Evolutionary conservation across 2,329 filamentous ascomycete species (phyloP).

Genomic region (Pestalotiopsis sp.): DNA sequence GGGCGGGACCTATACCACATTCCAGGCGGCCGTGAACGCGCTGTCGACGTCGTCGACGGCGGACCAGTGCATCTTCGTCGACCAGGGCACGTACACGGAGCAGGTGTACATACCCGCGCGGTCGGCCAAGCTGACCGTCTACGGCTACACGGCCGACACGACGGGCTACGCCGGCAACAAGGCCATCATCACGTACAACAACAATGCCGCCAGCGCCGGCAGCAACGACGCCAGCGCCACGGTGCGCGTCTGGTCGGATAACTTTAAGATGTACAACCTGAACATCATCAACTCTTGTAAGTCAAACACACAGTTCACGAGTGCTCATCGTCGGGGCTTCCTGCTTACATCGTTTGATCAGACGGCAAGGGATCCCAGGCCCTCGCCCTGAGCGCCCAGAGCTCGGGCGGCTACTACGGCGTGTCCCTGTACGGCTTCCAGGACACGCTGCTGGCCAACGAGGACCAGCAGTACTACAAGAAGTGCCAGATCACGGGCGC

Average conservation of each 20-base stretch:
- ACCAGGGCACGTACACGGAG: slow-evolving; percentile 60
- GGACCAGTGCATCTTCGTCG: slow-evolving; percentile 62
- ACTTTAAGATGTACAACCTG: slow-evolving; percentile 64
- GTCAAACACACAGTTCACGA: background rate
- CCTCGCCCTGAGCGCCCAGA: slow-evolving; percentile 45
- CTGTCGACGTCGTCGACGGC: slow-evolving; percentile 50
- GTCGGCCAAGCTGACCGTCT: slow-evolving; percentile 51
- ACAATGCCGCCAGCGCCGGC: slow-evolving; percentile 44
- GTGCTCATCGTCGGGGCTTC: too few relatives aligned
- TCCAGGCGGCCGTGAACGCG: slow-evolving; percentile 59
- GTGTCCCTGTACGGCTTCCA: slow-evolving; percentile 47
- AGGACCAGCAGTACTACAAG: slow-evolving; percentile 48
- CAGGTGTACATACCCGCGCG: slow-evolving; percentile 55
- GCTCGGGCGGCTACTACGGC: slow-evolving; percentile 47
- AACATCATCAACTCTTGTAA: slow-evolving; percentile 45
- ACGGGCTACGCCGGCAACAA: slow-evolving; percentile 54
- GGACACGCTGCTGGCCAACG: slow-evolving; percentile 48
- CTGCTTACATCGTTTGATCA: background rate
- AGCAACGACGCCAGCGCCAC: slow-evolving; percentile 55
- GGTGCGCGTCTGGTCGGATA: slow-evolving; percentile 42
- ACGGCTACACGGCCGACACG: slow-evolving; percentile 58
- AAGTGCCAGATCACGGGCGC: slow-evolving; percentile 44
- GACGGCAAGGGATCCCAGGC: slow-evolving; percentile 47
- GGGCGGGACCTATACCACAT: slow-evolving; percentile 35
- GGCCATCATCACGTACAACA: slow-evolving; percentile 51